Evolutionary conservation across 2,329 filamentous ascomycete species (phyloP).

Genomic region (Fusarium cyanostomum): DNA sequence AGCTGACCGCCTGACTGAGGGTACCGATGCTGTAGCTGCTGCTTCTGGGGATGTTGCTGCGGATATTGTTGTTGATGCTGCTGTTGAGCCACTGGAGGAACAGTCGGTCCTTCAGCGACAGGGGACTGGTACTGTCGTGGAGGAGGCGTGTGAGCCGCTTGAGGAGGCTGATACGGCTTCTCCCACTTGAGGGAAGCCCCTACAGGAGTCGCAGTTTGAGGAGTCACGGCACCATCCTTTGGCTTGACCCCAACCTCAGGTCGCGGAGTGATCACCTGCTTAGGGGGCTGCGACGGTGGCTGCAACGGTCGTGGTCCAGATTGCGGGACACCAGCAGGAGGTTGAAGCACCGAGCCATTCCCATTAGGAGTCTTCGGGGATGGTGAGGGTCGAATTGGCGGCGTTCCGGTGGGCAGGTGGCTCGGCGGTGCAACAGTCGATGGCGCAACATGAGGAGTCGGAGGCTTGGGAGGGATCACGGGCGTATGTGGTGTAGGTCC

Average conservation of each 20-base stretch:
- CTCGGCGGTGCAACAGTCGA: slow-evolving; percentile 43
- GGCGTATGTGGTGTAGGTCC: slow-evolving; percentile 46
- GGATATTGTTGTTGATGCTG: slow-evolving; percentile 32
- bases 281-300: slow-evolving; percentile 44
- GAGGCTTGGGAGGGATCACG: slow-evolving; percentile 50
- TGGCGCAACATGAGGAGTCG: slow-evolving; percentile 31
- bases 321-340: slow-evolving; percentile 47
- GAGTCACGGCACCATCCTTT: slow-evolving; percentile 40
- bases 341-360: slow-evolving; percentile 49
- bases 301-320: slow-evolving; percentile 47
- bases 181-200: slow-evolving; percentile 52
- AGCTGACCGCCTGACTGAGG: slow-evolving; percentile 34
- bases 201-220: slow-evolving; percentile 37
- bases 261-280: slow-evolving; percentile 47
- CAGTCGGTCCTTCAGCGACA: slow-evolving; percentile 34
- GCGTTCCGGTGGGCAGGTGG: slow-evolving; percentile 42
- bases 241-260: slow-evolving; percentile 47
- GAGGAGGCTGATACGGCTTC: slow-evolving; percentile 53
- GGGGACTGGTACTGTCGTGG: slow-evolving; percentile 41
- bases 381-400: slow-evolving; percentile 43
- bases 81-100: slow-evolving; percentile 32
- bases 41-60: slow-evolving; percentile 26
- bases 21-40: slow-evolving; percentile 37
- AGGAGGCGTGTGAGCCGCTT: slow-evolving; percentile 37
- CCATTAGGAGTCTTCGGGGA: slow-evolving; percentile 46